These are phyloP conservation scores for Articulospora tetracladia DNA, from an alignment of 495 filamentous ascomycete genomes.

Conservation along the genomic window DNA sequence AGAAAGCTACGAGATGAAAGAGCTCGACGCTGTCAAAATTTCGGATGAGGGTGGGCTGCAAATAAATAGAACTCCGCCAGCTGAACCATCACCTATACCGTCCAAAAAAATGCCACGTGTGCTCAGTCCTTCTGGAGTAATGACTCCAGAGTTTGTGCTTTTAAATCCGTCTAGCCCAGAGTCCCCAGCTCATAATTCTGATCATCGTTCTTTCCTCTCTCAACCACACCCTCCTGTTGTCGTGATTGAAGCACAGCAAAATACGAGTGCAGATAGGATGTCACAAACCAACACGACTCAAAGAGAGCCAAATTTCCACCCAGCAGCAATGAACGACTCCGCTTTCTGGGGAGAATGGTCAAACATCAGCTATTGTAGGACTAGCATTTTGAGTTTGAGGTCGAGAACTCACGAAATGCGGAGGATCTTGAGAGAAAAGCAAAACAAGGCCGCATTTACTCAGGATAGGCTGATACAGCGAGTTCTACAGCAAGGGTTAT, in stretches of 20 bases:
- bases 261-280: no score
- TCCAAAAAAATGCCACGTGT: neutral
- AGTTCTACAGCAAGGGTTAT: neutral
- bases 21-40: neutral
- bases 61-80: neutral
- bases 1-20: neutral
- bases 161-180: neutral
- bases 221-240: neutral
- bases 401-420: conserved; percentile 1
- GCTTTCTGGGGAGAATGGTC: neutral
- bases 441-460: neutral
- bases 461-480: conserved; percentile 3
- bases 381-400: neutral
- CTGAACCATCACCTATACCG: neutral
- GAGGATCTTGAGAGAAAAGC: neutral
- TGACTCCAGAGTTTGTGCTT: neutral
- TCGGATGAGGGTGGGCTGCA: neutral
- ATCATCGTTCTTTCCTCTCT: neutral
- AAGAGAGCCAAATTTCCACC: neutral
- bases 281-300: neutral
- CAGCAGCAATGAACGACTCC: neutral
- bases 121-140: neutral
- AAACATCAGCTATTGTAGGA: neutral
- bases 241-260: neutral
- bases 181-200: neutral